A percentile compares a stretch with the other conserved stretches of the same genome.
Conservation (phyloP, 352 stramenopile genomes). For the Globisporangium recalcitrans region DNA sequence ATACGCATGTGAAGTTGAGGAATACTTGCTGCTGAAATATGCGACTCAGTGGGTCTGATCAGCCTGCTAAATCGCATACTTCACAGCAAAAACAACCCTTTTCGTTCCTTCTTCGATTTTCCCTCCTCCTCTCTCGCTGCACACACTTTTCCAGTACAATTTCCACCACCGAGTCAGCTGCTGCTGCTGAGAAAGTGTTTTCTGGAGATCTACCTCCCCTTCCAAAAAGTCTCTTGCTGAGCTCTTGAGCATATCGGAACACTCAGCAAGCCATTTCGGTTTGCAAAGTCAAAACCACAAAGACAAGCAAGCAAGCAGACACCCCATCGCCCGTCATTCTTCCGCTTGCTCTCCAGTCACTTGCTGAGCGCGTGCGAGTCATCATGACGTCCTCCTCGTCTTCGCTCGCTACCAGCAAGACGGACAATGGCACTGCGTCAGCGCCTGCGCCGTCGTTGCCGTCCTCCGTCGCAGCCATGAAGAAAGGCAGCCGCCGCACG, state of each 20-base stretch:
- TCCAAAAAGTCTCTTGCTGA: neutral
- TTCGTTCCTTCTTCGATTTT: neutral
- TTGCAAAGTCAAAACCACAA: neutral
- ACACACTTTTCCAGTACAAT: neutral
- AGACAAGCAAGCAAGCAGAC: neutral
- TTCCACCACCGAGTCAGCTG: neutral
- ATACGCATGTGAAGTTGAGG: too few relatives aligned
- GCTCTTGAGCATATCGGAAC: neutral
- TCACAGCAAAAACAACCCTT: neutral
- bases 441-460: neutral
- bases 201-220: neutral
- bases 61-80: too few relatives aligned
- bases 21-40: too few relatives aligned
- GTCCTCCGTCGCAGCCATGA: slow-evolving; percentile 9
- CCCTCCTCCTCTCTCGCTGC: neutral
- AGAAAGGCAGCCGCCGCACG: neutral
- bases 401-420: slow-evolving; percentile 1
- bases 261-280: too few relatives aligned
- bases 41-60: too few relatives aligned
- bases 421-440: neutral
- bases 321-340: neutral
- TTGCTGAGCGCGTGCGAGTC: neutral
- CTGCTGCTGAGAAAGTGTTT: neutral
- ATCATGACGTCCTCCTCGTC: slow-evolving; percentile 6
- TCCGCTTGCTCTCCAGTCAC: neutral